Base-by-base conservation (phyloP, 78 protist species). In the Dictyostelium firmibasis region DNA sequence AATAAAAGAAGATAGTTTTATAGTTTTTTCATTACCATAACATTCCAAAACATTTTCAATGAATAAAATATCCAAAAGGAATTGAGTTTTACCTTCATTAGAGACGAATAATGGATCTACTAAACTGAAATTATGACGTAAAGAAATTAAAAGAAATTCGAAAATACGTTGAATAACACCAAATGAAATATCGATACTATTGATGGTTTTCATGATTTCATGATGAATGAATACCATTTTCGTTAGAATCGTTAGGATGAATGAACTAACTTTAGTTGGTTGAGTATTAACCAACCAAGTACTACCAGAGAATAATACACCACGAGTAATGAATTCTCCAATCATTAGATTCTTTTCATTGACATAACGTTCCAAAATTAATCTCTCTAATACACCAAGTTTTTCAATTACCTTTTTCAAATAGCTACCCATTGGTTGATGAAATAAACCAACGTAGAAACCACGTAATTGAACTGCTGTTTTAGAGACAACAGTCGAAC, bases 201-300 rank as follows among this genome's bases (percentile, higher is more conserved):
- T 88, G 60, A 88, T 88, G 57, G 93, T 88, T 69, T 88, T 53
- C 78, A 88, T 88, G 33, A 88, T 70, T 64, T 88, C 93, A 35
- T 79, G 81, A 75, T 88, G 93, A 36, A 88, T 79, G 33, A 88
- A 88, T 6, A 88, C 93, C 50, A 88, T 35, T 82, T 88, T 88
- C 3, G 93, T 88, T 8, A 88, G 81, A 4, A 88, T 53, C 1
- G 82, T 31, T 31, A 78, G 16, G 7, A 88, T 31, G 35, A 31
- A 78, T 29, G 75, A 9, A 43, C 86, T 79, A 35, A 88, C 86
- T 31, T 78, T 78, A 11, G 64, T 57, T 23, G 93, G 93, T 29
- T 14, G 38, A 27, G 9, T 38, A 13, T 57, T 60, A 25, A 14
- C 70, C 2, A 18, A 29, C 86, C 86, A 78, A 64, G 64, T 67